Percentiles rank a stretch among this genome's conserved stretches.
These are phyloP conservation scores for Debaryomycetaceae sp. DNA, from an alignment of 1,139 yeast genomes.

Conservation along the genomic window DNA sequence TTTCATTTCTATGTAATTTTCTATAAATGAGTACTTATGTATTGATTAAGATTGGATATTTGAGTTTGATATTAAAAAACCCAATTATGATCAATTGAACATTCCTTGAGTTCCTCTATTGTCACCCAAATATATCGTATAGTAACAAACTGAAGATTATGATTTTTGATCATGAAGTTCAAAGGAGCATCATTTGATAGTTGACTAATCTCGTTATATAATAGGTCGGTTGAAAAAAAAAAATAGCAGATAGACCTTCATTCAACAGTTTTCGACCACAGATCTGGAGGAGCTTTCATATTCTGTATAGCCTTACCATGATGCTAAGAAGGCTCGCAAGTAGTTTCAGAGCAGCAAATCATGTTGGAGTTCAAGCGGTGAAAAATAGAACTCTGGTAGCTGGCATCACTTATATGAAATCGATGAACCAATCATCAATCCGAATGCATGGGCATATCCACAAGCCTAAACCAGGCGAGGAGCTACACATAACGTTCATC, in stretches of 20 bases:
- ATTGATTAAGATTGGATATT: background rate
- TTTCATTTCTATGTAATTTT: background rate
- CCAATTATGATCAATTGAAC: too few species aligned
- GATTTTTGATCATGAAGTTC: background rate
- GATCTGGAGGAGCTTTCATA: background rate
- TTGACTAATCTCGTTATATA: background rate
- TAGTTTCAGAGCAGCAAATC: background rate
- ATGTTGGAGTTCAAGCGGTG: background rate
- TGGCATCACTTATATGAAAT: background rate
- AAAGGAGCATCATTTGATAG: background rate
- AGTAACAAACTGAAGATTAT: background rate
- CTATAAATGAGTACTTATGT: background rate
- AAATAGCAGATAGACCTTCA: background rate
- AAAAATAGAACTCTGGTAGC: background rate
- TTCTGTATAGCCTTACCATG: background rate
- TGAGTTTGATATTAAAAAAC: too few species aligned
- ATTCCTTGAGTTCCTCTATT: too few species aligned
- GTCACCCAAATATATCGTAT: background rate
- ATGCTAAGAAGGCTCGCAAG: background rate
- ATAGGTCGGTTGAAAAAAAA: background rate
- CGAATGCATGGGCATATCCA: slow-evolving; percentile 76
- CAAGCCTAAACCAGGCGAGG: slow-evolving; percentile 92
- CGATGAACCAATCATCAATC: slow-evolving; percentile 13
- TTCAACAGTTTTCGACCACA: background rate
- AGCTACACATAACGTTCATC: slow-evolving; percentile 82